Evolutionary conservation across 352 stramenopile species (phyloP).

Genomic region (Halophytophthora batemanensis): DNA sequence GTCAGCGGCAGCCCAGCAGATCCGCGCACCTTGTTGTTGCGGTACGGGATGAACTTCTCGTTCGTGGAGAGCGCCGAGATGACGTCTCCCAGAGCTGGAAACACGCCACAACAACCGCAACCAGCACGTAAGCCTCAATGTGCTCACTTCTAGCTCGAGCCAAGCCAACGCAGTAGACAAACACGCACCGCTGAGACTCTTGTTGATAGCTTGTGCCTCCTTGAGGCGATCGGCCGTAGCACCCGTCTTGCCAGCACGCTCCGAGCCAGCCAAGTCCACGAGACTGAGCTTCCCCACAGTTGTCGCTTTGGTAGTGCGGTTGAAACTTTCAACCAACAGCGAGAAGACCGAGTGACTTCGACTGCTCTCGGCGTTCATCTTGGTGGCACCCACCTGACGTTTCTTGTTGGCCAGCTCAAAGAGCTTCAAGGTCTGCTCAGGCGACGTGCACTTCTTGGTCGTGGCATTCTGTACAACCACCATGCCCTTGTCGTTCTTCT

Average conservation of each 20-base stretch:
- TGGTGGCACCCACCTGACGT: slow-evolving; percentile 87
- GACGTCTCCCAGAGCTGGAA: slow-evolving; percentile 85
- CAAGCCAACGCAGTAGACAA: too few relatives aligned
- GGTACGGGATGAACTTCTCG: slow-evolving; percentile 93
- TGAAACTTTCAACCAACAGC: slow-evolving; percentile 85
- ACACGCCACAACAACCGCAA: background rate
- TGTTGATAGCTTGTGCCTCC: slow-evolving; percentile 90
- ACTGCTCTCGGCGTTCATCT: slow-evolving; percentile 92
- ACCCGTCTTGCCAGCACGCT: slow-evolving; percentile 84
- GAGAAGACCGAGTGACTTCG: slow-evolving; percentile 91
- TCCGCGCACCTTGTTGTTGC: slow-evolving; percentile 85
- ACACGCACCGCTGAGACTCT: slow-evolving; percentile 74
- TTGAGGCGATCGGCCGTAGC: slow-evolving; percentile 83
- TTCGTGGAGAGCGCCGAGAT: slow-evolving; percentile 88
- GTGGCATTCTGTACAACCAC: slow-evolving; percentile 88
- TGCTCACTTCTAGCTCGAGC: too few relatives aligned
- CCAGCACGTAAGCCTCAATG: too few relatives aligned
- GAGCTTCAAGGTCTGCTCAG: slow-evolving; percentile 78
- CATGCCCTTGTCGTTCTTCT: slow-evolving; percentile 92
- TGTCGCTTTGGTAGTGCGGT: slow-evolving; percentile 86
- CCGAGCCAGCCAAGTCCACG: slow-evolving; percentile 86
- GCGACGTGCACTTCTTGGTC: slow-evolving; percentile 62
- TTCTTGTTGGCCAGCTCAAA: slow-evolving; percentile 89
- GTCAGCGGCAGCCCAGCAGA: background rate
- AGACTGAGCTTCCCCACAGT: slow-evolving; percentile 82